Percentiles rank a stretch among this genome's conserved stretches.
These are phyloP conservation scores for Juglanconis sp. DNA, from an alignment of 2,329 filamentous ascomycete genomes.

Conservation along the genomic window DNA sequence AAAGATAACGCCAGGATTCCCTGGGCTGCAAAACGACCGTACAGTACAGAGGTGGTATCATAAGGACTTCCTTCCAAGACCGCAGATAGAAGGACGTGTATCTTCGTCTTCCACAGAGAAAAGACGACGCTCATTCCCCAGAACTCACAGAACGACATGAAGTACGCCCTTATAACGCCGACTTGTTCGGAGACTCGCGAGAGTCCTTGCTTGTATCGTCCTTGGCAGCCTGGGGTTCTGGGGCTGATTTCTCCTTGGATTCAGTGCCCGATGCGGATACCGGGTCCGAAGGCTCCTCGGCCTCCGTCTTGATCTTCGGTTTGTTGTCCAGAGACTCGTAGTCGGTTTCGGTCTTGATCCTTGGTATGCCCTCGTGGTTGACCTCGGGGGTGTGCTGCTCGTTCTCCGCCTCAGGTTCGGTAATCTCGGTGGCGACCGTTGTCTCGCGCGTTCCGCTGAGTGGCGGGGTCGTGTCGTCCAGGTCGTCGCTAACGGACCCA, in stretches of 20 bases:
- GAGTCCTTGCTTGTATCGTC: neutral
- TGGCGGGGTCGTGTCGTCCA: neutral
- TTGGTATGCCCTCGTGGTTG: neutral
- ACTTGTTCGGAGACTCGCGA: neutral
- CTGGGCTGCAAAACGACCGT: neutral
- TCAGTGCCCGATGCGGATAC: neutral
- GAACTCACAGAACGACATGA: neutral
- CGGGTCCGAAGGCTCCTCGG: neutral
- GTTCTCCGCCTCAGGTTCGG: neutral
- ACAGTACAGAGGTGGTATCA: slow-evolving; percentile 4
- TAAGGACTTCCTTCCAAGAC: neutral
- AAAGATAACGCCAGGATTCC: neutral
- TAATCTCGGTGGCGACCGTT: neutral
- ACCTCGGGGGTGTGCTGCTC: neutral
- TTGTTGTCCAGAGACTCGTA: too few relatives aligned
- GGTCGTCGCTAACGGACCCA: neutral
- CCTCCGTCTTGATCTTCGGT: neutral
- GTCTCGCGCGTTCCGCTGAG: neutral
- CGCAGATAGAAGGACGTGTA: neutral
- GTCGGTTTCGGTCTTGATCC: too few relatives aligned
- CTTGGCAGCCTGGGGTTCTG: neutral
- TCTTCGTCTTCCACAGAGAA: neutral
- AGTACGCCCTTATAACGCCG: neutral
- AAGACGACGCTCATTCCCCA: neutral
- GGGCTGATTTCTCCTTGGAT: neutral